Evolutionary conservation across 2,329 filamentous ascomycete species (phyloP).

Genomic region (Coniochaeta sp.): DNA sequence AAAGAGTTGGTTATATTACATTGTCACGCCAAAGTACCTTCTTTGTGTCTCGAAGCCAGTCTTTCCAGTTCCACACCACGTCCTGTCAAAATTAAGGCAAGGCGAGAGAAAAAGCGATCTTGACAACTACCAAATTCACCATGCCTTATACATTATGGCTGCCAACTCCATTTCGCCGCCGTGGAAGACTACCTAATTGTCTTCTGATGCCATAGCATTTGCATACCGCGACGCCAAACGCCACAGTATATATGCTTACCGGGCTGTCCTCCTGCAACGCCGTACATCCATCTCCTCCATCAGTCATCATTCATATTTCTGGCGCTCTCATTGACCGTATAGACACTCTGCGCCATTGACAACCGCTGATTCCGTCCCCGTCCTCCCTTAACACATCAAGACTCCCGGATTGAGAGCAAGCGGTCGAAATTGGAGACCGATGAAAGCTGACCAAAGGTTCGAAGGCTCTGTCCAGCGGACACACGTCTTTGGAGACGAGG

Average conservation of each 20-base stretch:
- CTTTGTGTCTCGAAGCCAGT: too few relatives aligned
- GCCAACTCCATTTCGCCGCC: not conserved
- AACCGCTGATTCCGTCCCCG: not conserved
- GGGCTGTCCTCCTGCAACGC: not conserved
- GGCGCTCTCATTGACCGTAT: not conserved
- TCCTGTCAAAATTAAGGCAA: not conserved
- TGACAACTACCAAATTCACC: not conserved
- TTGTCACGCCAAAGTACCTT: too few relatives aligned
- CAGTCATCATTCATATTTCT: not conserved
- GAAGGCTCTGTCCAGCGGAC: too few relatives aligned
- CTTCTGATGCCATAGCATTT: not conserved
- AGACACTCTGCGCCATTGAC: not conserved
- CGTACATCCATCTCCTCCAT: not conserved
- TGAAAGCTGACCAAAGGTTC: not conserved
- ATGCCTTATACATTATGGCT: not conserved
- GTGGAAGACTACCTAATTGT: not conserved
- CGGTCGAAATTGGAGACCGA: not conserved
- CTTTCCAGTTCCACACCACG: too few relatives aligned
- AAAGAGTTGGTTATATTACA: too few relatives aligned
- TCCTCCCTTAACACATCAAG: not conserved
- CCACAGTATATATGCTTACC: not conserved
- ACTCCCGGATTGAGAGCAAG: not conserved
- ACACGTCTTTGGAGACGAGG: too few relatives aligned
- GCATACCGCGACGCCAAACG: not conserved
- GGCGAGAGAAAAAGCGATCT: not conserved